phyloP scores from a whole-genome alignment of 2,329 filamentous ascomycete genomes.

The Botrytis squamosa region DNA sequence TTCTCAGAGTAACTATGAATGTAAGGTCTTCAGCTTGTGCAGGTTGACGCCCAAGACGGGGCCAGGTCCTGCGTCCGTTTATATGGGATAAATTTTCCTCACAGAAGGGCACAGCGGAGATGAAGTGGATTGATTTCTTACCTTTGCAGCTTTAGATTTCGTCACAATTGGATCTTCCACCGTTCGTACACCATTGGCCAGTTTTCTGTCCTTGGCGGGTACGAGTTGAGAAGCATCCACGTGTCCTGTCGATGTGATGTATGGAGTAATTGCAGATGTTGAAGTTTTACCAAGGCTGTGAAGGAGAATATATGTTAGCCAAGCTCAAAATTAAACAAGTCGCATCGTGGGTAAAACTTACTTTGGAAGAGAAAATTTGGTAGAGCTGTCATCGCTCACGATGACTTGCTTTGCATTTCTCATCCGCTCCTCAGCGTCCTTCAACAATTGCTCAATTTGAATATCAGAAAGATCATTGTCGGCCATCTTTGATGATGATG shows the following conservation, averaged over 20 bases:
- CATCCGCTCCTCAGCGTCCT: constrained; percentile 61
- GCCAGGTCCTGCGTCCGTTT: constrained; percentile 71
- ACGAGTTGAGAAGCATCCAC: constrained; percentile 53
- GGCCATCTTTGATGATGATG: constrained; percentile 28
- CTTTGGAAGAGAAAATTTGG: constrained; percentile 25
- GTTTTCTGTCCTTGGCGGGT: constrained; percentile 46
- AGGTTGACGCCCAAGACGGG: constrained; percentile 79
- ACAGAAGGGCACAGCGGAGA: constrained; percentile 46
- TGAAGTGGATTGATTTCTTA: constrained; percentile 40
- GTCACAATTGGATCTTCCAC: constrained; percentile 53
- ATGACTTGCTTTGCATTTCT: constrained; percentile 40
- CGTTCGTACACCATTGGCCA: constrained; percentile 49
- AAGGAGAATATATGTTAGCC: not conserved
- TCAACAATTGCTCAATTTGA: constrained; percentile 61
- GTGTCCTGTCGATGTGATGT: constrained; percentile 51
- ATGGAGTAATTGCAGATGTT: constrained; percentile 46
- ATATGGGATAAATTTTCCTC: constrained; percentile 75
- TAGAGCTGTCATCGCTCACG: constrained; percentile 7
- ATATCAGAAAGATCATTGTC: constrained; percentile 57
- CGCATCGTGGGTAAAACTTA: not conserved
- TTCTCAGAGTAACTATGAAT: constrained; percentile 73
- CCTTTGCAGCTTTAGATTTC: constrained; percentile 50
- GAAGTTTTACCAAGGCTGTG: constrained; percentile 15
- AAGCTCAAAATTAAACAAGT: not conserved
- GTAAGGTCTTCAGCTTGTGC: constrained; percentile 59